A percentile compares a stretch with the other conserved stretches of the same genome.
Evolutionary conservation across 1,139 yeast genomes (phyloP).

Genomic region (Scheffersomyces parashehatae): DNA sequence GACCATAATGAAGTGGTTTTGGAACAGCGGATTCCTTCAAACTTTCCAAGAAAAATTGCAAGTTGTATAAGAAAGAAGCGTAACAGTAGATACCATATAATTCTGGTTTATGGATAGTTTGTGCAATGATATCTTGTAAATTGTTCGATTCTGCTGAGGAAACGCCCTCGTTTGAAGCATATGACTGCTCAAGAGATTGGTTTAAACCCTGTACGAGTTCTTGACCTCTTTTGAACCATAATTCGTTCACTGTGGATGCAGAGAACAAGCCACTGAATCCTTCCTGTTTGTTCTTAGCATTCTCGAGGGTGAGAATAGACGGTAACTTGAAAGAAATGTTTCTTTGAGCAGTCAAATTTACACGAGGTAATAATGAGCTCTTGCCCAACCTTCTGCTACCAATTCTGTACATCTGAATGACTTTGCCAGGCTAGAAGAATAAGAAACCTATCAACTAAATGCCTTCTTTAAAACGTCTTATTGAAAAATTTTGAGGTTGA

Average conservation of each 20-base stretch:
- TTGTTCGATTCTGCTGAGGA: conserved; percentile 8
- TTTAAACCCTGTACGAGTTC: conserved; percentile 50
- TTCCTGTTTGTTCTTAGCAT: conserved; percentile 27
- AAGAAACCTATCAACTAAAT: too few relatives aligned
- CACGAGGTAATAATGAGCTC: neutral
- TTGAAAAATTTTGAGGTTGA: neutral
- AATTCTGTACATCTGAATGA: conserved; percentile 10
- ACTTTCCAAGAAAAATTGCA: conserved; percentile 59
- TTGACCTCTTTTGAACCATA: conserved; percentile 61
- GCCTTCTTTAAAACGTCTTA: too few relatives aligned
- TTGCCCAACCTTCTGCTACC: conserved; percentile 9
- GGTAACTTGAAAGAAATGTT: conserved; percentile 32
- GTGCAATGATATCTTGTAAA: conserved; percentile 37
- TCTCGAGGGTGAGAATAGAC: conserved; percentile 32
- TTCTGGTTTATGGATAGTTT: conserved; percentile 50
- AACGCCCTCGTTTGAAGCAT: conserved; percentile 5
- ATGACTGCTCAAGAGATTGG: conserved; percentile 29
- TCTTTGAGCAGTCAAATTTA: conserved; percentile 9
- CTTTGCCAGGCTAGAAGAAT: too few relatives aligned
- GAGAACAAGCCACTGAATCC: conserved; percentile 60
- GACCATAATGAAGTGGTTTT: conserved; percentile 18
- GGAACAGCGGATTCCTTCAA: conserved; percentile 32
- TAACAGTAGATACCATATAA: conserved; percentile 51
- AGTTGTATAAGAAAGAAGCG: conserved; percentile 61
- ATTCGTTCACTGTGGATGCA: conserved; percentile 49